Percentiles rank a stretch among this genome's conserved stretches.
These are phyloP conservation scores for Trametes cubensis DNA, from an alignment of 768 basidiomycete genomes.

Conservation along the genomic window DNA sequence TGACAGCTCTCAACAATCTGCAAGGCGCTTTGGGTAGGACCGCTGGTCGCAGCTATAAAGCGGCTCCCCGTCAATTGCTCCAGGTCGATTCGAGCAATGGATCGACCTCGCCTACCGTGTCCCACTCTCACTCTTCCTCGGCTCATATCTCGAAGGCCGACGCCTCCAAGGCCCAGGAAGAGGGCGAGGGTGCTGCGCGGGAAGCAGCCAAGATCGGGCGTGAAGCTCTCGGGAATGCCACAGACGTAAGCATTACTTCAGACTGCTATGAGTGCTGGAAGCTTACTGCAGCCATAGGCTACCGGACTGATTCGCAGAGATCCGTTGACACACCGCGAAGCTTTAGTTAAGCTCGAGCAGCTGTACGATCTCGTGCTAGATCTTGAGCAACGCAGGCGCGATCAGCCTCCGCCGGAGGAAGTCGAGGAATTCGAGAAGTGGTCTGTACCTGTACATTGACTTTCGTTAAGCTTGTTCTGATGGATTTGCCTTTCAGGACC, in stretches of 20 bases:
- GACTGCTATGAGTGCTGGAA: background rate
- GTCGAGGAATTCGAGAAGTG: conserved; percentile 47
- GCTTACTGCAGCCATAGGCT: conserved; percentile 43
- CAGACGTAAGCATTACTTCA: conserved; percentile 45
- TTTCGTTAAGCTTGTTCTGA: background rate
- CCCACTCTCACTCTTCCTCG: conserved; percentile 40
- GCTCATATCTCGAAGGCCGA: conserved; percentile 59
- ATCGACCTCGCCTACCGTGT: conserved; percentile 42
- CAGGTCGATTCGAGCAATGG: conserved; percentile 71
- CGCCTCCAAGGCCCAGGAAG: conserved; percentile 33
- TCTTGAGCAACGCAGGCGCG: conserved; percentile 82
- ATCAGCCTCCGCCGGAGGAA: conserved; percentile 71
- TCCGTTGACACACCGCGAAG: conserved; percentile 78
- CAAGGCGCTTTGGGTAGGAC: conserved; percentile 96
- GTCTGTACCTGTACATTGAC: conserved; percentile 37
- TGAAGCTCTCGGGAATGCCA: conserved; percentile 66
- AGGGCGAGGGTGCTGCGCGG: conserved; percentile 61
- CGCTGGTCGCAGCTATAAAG: conserved; percentile 90
- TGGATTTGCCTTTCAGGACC: conserved; percentile 47
- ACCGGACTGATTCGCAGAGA: conserved; percentile 65
- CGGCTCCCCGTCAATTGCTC: conserved; percentile 93
- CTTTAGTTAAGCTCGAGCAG: conserved; percentile 76
- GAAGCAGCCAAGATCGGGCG: conserved; percentile 78
- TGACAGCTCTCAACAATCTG: conserved; percentile 69
- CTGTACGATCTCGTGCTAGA: conserved; percentile 84